Base-by-base conservation (phyloP, 129 eudicot genomes). In the Flaveria linearis region DNA sequence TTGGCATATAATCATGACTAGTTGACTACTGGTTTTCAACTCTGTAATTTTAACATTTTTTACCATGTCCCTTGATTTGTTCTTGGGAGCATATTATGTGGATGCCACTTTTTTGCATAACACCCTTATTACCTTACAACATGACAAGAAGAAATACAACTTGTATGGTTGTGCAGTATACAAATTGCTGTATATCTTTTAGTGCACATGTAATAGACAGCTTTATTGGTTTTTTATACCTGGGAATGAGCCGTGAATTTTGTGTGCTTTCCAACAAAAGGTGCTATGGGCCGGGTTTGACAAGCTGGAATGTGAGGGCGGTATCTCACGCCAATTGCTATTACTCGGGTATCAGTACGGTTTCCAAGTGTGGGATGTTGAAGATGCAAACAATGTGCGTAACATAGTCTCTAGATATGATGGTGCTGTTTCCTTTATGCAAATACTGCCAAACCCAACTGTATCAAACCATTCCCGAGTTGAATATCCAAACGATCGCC, bases 281-380 rank as follows among this genome's bases (percentile, higher is more conserved):
- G 96, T 90, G 51, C 86, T 68, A 20, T 93, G 98, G 97, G 97
- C 97, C 75, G 97, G 93, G 18, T 93, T 93, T 79, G 97, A 90
- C 89, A 85, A 87, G 76, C 63, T 93, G 68, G 97, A 88, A 84
- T 84, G 72, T 75, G 96, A 85, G 71, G 84, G 88, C 47, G 87
- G 80, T 50, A 28, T 50, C 52, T 36, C 78, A n/a, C 84, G 90
- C 47, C 82, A 67, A 67, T 86, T 90, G 66, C 91, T 93, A 45
- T 86, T 93, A 78, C 84, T 93, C 77, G 98, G 97, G 14, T 93
- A 79, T 82, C 88, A 85, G 36, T 83, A 79, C 68, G 98, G 98
- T 71, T 93, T 93, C 72, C 97, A 93, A 82, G 91, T 93, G 39
- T 93, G 96, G 96, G 98, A 93, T 87, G 96, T 93, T 71, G 97